A percentile compares a stretch with the other conserved stretches of the same genome.
phyloP scores from a whole-genome alignment of 257 asterid species.

The Solanum bulbocastanum region DNA sequence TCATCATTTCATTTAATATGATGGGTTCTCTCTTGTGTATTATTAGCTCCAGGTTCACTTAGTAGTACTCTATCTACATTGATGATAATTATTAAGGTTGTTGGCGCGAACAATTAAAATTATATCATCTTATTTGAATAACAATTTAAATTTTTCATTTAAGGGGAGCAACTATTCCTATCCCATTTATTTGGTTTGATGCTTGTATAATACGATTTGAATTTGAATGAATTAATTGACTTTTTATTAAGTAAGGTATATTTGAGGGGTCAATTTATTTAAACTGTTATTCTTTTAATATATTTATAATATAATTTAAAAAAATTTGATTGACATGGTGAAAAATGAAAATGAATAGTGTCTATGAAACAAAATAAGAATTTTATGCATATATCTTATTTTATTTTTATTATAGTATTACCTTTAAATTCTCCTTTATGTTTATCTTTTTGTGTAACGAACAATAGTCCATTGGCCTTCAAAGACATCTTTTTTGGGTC shows the following conservation, averaged over 20 bases:
- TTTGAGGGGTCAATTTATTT: too few relatives aligned
- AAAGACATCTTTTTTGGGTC: background rate
- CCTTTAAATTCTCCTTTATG: too few relatives aligned
- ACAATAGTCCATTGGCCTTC: background rate
- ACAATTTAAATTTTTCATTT: background rate
- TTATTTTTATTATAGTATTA: too few relatives aligned
- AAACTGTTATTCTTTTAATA: too few relatives aligned
- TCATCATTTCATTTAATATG: background rate
- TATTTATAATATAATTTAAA: too few relatives aligned
- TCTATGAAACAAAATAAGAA: too few relatives aligned
- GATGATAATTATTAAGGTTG: background rate
- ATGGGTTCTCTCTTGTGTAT: background rate
- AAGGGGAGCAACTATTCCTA: background rate
- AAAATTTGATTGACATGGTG: background rate
- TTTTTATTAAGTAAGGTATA: too few relatives aligned
- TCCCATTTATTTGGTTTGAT: too few relatives aligned
- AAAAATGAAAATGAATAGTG: too few relatives aligned
- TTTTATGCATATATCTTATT: too few relatives aligned
- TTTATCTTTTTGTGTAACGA: too few relatives aligned
- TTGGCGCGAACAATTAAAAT: background rate
- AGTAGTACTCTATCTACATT: background rate
- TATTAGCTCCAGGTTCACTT: background rate
- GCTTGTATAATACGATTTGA: background rate
- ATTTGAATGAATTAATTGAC: background rate
- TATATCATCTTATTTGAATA: background rate